Base-by-base conservation (phyloP, 192 early-diverging fungal genomes). In the Umbelopsis ramanniana region DNA sequence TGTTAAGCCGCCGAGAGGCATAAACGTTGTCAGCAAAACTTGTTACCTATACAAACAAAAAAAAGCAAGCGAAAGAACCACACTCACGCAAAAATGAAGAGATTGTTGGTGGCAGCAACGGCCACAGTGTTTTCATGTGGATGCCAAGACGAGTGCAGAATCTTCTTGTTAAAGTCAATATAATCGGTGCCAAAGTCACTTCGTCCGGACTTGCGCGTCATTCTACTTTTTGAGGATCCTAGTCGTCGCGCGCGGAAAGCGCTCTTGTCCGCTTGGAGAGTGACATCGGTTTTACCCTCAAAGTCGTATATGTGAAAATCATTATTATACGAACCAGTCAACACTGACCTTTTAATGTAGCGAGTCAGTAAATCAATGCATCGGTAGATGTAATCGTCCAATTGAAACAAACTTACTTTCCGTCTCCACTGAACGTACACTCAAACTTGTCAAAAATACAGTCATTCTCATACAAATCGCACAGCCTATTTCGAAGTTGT, bases 391-490 rank as follows among this genome's bases (percentile, higher is more conserved):
- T n/a, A n/a, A n/a, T n/a, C n/a, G n/a, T n/a, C n/a, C n/a, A n/a
- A n/a, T n/a, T n/a, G n/a, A n/a, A n/a, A n/a, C n/a, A n/a, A 40
- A 73, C 21, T 23, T 90, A 96, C 92, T 87, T 86, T 78, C 96
- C 96, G 79, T 97, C 91, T 43, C 95, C 97, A 80, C 94, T 96
- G 73, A 98, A 95, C 45, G 90, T 96, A 86, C 97, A 98, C 83
- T 99, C 98, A 73, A 99, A 99, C 85, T 99, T 99, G 89, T 99
- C 98, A 87, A 99, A 99, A 79, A 99, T 99, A 79, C 95, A 97
- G 82, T 99, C 97, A 84, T 97, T 99, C 76, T 99, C 97, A 87
- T 99, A 99, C 19, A 99, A 83, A 76, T 99, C 98, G 82, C 98
- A 99, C 48, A 99, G 86, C 81, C 97, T 98, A 81, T 91, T 89